Evolutionary conservation across 2,329 filamentous ascomycete species (phyloP).

Genomic region (Chaetomium strumarium): DNA sequence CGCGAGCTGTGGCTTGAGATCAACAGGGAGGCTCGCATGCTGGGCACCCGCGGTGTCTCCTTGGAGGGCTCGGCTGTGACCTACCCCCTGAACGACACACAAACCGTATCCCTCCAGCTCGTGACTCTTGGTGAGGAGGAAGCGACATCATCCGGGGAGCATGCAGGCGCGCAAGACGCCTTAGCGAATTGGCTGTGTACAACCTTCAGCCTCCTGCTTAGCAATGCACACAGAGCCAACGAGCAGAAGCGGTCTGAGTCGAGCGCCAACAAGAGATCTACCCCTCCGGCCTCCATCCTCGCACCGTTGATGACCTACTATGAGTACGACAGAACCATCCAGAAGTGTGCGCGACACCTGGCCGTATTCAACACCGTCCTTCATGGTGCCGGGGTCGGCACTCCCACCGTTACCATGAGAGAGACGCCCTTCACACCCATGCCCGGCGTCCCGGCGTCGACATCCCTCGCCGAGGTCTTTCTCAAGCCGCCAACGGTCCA

Average conservation of each 20-base stretch:
- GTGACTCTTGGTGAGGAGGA: conserved; percentile 50
- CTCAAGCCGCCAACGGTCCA: conserved; percentile 37
- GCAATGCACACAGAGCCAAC: conserved; percentile 71
- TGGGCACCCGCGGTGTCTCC: conserved; percentile 60
- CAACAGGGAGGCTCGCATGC: conserved; percentile 68
- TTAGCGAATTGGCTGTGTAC: conserved; percentile 62
- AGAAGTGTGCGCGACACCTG: conserved; percentile 37
- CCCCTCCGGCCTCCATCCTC: conserved; percentile 44
- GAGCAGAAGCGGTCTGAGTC: conserved; percentile 61
- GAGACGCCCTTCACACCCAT: conserved; percentile 31
- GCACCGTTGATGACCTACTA: conserved; percentile 47
- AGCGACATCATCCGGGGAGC: conserved; percentile 28
- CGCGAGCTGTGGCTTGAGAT: conserved; percentile 91
- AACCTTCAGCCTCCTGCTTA: conserved; percentile 68
- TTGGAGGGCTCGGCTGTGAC: conserved; percentile 53
- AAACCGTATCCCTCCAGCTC: conserved; percentile 62
- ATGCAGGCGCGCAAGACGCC: conserved; percentile 34
- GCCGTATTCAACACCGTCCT: conserved; percentile 40
- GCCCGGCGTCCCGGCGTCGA: conserved; percentile 32
- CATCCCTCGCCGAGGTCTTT: conserved; percentile 41
- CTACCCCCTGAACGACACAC: conserved; percentile 46
- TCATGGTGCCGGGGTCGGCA: conserved; percentile 39
- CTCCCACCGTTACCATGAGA: conserved; percentile 37
- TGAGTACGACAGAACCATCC: conserved; percentile 38
- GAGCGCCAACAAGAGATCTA: conserved; percentile 33